Evolutionary conservation across 768 basidiomycete species (phyloP).

Genomic region (Kondoa malvinella): DNA sequence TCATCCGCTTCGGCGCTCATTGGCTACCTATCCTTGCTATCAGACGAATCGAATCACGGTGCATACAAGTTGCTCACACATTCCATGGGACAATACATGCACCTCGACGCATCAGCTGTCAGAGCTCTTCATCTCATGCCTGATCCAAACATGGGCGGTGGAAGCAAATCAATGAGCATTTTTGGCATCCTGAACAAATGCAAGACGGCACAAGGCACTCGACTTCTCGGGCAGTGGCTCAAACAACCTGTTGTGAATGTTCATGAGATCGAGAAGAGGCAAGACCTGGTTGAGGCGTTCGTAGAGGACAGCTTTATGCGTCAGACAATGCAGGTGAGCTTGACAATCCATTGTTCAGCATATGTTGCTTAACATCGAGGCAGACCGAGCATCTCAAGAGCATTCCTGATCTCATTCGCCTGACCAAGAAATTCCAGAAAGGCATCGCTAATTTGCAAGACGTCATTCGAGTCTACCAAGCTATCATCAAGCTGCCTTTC

Average conservation of each 20-base stretch:
- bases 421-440: conserved; percentile 80
- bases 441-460: conserved; percentile 72
- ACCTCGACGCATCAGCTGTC: conserved; percentile 82
- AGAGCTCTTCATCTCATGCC: conserved; percentile 59
- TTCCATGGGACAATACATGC: conserved; percentile 87
- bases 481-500: conserved; percentile 62
- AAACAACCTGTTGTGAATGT: conserved; percentile 89
- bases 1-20: conserved; percentile 65
- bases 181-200: conserved; percentile 83
- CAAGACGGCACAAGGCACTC: conserved; percentile 84
- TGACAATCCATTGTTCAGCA: background rate
- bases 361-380: conserved; percentile 1
- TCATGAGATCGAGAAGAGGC: conserved; percentile 75
- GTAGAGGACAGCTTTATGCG: conserved; percentile 60
- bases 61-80: conserved; percentile 68
- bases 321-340: conserved; percentile 50
- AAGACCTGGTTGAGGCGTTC: conserved; percentile 71
- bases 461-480: conserved; percentile 89
- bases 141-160: conserved; percentile 28
- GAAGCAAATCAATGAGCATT: conserved; percentile 63
- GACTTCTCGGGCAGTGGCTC: conserved; percentile 75
- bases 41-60: conserved; percentile 60
- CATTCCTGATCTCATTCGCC: conserved; percentile 85
- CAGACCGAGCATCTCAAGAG: conserved; percentile 72
- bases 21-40: conserved; percentile 59